Base-by-base conservation (phyloP, 495 filamentous ascomycete species). In the Podospora sp. region DNA sequence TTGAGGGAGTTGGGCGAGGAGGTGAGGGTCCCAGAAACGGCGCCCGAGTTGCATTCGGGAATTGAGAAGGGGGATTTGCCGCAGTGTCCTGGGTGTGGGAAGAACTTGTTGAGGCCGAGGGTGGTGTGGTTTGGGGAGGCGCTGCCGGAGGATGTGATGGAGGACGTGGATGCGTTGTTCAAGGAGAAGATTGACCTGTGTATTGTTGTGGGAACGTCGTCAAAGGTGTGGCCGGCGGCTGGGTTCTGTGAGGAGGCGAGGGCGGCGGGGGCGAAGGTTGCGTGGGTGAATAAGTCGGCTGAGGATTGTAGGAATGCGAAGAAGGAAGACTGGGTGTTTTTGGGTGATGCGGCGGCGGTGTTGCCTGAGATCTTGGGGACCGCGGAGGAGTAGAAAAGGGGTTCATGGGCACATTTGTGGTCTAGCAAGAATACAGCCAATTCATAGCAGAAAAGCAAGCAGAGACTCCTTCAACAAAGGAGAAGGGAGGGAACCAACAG, bases 61-160 rank as follows among this genome's bases (percentile, higher is more conserved):
- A 63, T 68, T 35, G 59, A 46, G 0, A 69, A 69, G 8, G 69
- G 81, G 1, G 86, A 89, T 16, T 83, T 96, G 2, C 92, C 92
- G 0, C 80, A 87, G 29, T 96, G 92, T 67, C 92, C 91, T 0
- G 77, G 85, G 58, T 95, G 92, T 77, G 85, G 86, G 70, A 79
- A 77, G 8, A 84, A 86, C 8, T 76, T 96, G 18, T 83, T 95
- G 18, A 84, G 92, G 11, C 92, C 92, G 0, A 91, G 90, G 1
- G 91, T 96, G 0, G 91, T 95, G 16, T 96, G 92, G 92, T 96
- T 95, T 72, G 90, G 89, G 5, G 92, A 96, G 75, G 18, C 65
- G 6, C 80, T 96, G 5, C 91, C 92, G 1, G 27, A 69, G 27
- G 74, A 84, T 8, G 89, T 87, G 26, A 59, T 94, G 0, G 60